Conservation (phyloP, 352 stramenopile genomes). For the Discostella stelligera region DNA sequence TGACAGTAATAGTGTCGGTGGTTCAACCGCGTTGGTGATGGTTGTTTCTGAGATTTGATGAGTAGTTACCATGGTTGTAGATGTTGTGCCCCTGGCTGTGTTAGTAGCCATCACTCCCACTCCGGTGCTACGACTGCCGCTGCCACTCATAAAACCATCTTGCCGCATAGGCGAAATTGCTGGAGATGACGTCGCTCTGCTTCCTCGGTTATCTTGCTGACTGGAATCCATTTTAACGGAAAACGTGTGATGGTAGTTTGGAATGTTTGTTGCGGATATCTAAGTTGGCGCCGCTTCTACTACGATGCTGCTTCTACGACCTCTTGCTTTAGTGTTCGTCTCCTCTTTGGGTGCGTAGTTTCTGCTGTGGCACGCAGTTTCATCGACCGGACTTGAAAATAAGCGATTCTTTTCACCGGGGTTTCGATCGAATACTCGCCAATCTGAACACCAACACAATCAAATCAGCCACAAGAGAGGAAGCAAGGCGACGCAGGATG, state of each 20-base stretch:
- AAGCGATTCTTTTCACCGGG: too few species aligned
- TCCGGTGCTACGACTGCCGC: neutral
- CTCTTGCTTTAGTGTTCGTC: too few species aligned
- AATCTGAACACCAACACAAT: too few species aligned
- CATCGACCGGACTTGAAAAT: too few species aligned
- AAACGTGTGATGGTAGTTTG: neutral
- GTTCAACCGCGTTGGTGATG: slow-evolving; percentile 11
- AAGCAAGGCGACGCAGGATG: too few species aligned
- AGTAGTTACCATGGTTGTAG: slow-evolving; percentile 25
- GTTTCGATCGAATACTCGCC: too few species aligned
- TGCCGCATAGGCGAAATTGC: neutral
- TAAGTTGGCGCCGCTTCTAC: too few species aligned
- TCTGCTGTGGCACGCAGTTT: too few species aligned
- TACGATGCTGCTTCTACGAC: too few species aligned
- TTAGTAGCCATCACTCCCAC: neutral
- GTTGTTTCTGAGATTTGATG: slow-evolving; percentile 8
- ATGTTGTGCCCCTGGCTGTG: neutral
- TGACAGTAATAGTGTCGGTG: slow-evolving; percentile 24
- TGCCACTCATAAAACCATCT: neutral
- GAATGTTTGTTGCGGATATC: too few species aligned
- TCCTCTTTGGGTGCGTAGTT: too few species aligned
- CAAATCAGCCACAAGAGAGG: too few species aligned
- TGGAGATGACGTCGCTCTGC: neutral
- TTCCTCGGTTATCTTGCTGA: neutral
- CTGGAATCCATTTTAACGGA: neutral